Conservation (phyloP, 176 grass and related monocot species). For the Pharus latifolius region DNA sequence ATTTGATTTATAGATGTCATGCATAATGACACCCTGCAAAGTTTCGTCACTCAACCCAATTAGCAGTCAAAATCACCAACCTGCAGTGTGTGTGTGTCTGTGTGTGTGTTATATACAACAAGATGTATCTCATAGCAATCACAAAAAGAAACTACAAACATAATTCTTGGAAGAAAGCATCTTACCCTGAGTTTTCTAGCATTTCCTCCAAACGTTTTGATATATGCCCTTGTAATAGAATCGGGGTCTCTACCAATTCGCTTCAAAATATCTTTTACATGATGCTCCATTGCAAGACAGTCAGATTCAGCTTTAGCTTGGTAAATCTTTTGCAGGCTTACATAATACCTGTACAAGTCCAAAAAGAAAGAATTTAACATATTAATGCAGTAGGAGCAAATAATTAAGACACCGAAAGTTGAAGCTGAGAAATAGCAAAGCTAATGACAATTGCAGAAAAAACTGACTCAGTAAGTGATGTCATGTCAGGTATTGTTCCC, state of each 20-base stretch:
- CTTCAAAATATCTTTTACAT: constrained; percentile 66
- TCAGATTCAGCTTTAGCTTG: constrained; percentile 85
- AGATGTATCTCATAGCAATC: not conserved
- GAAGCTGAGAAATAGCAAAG: not conserved
- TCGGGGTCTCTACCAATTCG: constrained; percentile 66
- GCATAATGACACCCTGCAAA: not conserved
- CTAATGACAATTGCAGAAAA: not conserved
- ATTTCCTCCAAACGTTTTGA: constrained; percentile 90
- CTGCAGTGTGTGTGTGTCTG: too few relatives aligned
- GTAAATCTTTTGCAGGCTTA: constrained; percentile 92
- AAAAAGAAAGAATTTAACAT: not conserved
- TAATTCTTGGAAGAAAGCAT: constrained; percentile 1
- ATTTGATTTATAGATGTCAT: not conserved
- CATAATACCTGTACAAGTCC: constrained; percentile 57
- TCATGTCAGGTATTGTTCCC: constrained; percentile 98
- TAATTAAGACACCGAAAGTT: not conserved
- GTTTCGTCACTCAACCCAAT: not conserved
- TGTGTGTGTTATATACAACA: too few relatives aligned
- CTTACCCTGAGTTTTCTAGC: constrained; percentile 77
- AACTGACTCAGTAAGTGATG: constrained; percentile 86
- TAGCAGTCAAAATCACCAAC: not conserved
- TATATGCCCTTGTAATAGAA: constrained; percentile 69
- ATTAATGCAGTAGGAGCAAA: not conserved
- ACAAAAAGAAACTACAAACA: too few relatives aligned
- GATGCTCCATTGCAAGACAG: constrained; percentile 52